phyloP scores from a whole-genome alignment of 495 filamentous ascomycete genomes.

The Penicillium dipodomyicola region DNA sequence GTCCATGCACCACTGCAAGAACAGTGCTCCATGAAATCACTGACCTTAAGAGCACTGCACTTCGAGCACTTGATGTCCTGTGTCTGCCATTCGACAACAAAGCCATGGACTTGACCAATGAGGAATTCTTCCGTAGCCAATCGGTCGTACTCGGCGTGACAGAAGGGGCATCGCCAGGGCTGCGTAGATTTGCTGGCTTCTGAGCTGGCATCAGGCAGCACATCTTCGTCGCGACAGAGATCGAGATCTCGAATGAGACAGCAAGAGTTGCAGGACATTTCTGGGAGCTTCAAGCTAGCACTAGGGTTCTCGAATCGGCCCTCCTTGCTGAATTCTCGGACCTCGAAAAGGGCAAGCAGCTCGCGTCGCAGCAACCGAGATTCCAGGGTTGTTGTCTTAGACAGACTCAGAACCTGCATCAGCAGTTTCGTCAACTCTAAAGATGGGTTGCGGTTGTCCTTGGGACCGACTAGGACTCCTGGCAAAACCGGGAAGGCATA shows the following conservation, averaged over 20 bases:
- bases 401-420: conserved; percentile 85
- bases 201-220: conserved; percentile 56
- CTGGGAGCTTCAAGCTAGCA: conserved; percentile 65
- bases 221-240: conserved; percentile 86
- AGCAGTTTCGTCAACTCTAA: conserved; percentile 88
- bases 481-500: conserved; percentile 84
- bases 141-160: conserved; percentile 69
- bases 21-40: conserved; percentile 97
- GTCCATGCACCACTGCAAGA: conserved; percentile 84
- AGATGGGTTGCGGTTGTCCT: conserved; percentile 66
- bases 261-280: conserved; percentile 82
- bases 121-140: conserved; percentile 80
- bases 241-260: conserved; percentile 86
- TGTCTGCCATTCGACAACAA: conserved; percentile 75
- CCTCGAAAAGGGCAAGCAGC: conserved; percentile 81
- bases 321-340: conserved; percentile 88
- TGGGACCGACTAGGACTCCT: conserved; percentile 63
- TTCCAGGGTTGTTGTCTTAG: conserved; percentile 77
- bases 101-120: conserved; percentile 69
- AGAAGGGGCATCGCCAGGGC: conserved; percentile 77
- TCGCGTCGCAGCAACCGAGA: conserved; percentile 84
- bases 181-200: conserved; percentile 41
- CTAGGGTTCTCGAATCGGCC: conserved; percentile 85
- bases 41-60: conserved; percentile 58
- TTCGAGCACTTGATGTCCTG: conserved; percentile 85